These are phyloP conservation scores for Umbellularia californica DNA, from an alignment of 164 flowering plant genomes.

Conservation along the genomic window DNA sequence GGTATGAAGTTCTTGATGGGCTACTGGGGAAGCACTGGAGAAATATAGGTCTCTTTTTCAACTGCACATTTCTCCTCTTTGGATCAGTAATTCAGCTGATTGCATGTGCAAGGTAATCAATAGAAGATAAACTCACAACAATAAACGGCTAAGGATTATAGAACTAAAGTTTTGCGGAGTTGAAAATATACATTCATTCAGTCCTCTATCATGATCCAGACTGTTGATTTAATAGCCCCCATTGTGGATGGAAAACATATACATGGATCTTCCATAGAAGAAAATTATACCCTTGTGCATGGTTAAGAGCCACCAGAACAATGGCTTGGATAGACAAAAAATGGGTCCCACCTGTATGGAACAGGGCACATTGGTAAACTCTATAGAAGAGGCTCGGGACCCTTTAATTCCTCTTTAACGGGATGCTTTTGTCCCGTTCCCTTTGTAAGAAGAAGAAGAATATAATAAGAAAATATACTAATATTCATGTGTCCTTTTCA, in stretches of 20 bases:
- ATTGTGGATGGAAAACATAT: not conserved
- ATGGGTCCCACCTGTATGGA: not conserved
- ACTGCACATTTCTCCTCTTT: slow-evolving; percentile 80
- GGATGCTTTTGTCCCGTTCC: not conserved
- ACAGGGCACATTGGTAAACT: not conserved
- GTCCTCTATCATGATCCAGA: not conserved
- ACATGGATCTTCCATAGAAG: too few relatives aligned
- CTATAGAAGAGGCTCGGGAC: too few relatives aligned
- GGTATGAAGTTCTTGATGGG: slow-evolving; percentile 94
- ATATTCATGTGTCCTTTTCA: not conserved
- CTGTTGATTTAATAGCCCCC: not conserved
- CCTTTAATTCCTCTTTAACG: not conserved
- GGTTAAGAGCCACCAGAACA: not conserved
- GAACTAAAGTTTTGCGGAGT: not conserved
- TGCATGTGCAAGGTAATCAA: slow-evolving; percentile 80
- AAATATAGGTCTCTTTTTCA: slow-evolving; percentile 63
- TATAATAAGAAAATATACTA: not conserved
- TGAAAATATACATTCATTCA: not conserved
- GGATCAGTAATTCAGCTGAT: slow-evolving; percentile 85
- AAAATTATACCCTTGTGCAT: not conserved
- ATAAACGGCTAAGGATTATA: not conserved
- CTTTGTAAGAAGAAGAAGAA: not conserved
- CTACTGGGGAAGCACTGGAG: slow-evolving; percentile 75
- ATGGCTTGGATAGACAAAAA: not conserved
- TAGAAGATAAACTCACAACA: not conserved